Evolutionary conservation across 1,284 basidiomycete genomes (phyloP).

Genomic region (Irpex sp.): DNA sequence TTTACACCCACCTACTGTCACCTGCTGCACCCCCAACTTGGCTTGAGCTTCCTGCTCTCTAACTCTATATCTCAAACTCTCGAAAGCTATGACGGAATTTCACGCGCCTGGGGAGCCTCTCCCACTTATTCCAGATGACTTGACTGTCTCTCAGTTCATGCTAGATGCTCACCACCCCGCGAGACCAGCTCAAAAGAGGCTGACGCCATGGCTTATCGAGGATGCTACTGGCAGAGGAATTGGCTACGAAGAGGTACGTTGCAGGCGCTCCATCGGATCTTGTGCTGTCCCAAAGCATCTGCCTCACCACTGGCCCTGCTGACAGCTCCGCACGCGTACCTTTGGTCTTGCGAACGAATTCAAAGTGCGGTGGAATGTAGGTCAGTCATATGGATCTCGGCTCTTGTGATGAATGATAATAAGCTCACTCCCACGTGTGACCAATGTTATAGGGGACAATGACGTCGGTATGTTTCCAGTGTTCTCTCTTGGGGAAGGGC

Average conservation of each 20-base stretch:
- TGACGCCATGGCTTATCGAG: constrained; percentile 22
- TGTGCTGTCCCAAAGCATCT: background rate
- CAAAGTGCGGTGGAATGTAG: constrained; percentile 22
- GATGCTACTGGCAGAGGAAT: constrained; percentile 20
- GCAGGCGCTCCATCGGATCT: background rate
- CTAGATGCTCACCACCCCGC: constrained; percentile 50
- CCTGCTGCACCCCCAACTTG: background rate
- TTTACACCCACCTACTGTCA: background rate
- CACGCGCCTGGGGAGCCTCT: constrained; percentile 31
- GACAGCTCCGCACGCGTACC: constrained; percentile 23
- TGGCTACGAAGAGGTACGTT: constrained; percentile 15
- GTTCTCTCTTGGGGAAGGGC: background rate
- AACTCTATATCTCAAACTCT: background rate
- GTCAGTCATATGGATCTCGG: constrained; percentile 14
- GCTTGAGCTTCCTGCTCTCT: background rate
- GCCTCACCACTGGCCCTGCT: background rate
- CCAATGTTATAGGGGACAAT: constrained; percentile 12
- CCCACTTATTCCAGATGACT: constrained; percentile 60
- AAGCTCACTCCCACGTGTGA: background rate
- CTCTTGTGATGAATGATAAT: background rate
- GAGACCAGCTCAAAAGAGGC: constrained; percentile 33
- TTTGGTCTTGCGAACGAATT: constrained; percentile 30
- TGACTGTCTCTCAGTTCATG: constrained; percentile 74
- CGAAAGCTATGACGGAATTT: constrained; percentile 17
- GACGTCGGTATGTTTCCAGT: constrained; percentile 20